Conservation (phyloP, 768 basidiomycete species). For the Arthromyces matolae region DNA sequence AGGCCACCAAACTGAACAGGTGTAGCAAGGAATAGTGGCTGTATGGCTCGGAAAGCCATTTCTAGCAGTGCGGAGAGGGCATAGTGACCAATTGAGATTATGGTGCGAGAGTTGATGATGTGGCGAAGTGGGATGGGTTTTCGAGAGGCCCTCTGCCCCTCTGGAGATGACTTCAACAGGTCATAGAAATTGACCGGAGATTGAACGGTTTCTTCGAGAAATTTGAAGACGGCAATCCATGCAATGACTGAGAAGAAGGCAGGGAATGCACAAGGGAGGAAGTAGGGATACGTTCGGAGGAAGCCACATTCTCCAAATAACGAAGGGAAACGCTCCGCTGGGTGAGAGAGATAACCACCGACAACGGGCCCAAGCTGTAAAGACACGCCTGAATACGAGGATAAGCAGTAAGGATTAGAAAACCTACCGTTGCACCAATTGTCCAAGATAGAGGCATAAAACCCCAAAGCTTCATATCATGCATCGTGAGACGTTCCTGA, state of each 20-base stretch:
- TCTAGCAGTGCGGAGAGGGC: slow-evolving; percentile 51
- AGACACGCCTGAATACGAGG: background rate
- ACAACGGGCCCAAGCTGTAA: slow-evolving; percentile 37
- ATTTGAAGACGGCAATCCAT: slow-evolving; percentile 40
- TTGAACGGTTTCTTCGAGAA: slow-evolving; percentile 40
- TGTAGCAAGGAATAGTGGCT: slow-evolving; percentile 64
- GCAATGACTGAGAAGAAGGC: slow-evolving; percentile 47
- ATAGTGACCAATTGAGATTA: slow-evolving; percentile 53
- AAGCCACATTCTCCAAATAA: slow-evolving; percentile 38
- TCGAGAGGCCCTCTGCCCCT: background rate
- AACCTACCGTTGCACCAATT: background rate
- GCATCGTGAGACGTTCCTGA: too few relatives aligned
- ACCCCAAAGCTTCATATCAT: slow-evolving; percentile 5
- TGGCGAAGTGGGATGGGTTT: slow-evolving; percentile 37
- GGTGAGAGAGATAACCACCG: slow-evolving; percentile 45
- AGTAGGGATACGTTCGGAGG: slow-evolving; percentile 47
- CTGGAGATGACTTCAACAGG: background rate
- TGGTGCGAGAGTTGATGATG: slow-evolving; percentile 42
- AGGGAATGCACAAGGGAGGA: slow-evolving; percentile 52
- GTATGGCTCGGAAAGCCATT: slow-evolving; percentile 52
- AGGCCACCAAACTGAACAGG: slow-evolving; percentile 60
- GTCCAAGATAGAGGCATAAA: slow-evolving; percentile 2
- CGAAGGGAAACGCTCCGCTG: slow-evolving; percentile 41
- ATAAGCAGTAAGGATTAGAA: background rate
- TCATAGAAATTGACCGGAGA: slow-evolving; percentile 7